Conservation (phyloP, 2,329 filamentous ascomycete genomes). For the Didymella segeticola region DNA sequence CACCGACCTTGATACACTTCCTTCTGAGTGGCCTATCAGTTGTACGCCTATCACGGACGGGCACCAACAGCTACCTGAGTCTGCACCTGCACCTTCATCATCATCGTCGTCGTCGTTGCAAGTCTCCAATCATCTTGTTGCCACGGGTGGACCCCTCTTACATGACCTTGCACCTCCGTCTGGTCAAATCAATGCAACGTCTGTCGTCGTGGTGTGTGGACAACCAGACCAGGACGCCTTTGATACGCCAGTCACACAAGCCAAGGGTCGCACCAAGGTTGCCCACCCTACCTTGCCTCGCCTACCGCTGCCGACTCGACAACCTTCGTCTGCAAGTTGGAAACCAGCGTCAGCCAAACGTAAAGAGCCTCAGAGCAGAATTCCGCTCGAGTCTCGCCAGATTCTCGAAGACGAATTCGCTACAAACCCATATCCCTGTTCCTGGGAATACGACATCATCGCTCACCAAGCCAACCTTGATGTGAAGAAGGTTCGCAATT, state of each 20-base stretch:
- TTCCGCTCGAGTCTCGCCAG: slow-evolving; percentile 40
- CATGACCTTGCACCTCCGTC: not conserved
- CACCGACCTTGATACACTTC: not conserved
- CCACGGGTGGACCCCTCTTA: not conserved
- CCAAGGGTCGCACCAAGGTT: not conserved
- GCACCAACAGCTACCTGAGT: not conserved
- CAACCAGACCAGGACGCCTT: too few species aligned
- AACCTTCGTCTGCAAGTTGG: slow-evolving; percentile 23
- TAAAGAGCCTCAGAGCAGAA: slow-evolving; percentile 41
- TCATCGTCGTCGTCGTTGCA: slow-evolving; percentile 3
- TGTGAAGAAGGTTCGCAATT: slow-evolving; percentile 44
- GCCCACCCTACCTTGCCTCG: not conserved
- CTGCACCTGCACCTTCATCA: not conserved
- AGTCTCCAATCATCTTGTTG: not conserved
- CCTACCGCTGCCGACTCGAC: slow-evolving; percentile 16
- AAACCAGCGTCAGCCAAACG: slow-evolving; percentile 45
- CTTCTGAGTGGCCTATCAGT: not conserved
- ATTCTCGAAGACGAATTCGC: slow-evolving; percentile 46
- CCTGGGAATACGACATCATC: slow-evolving; percentile 47
- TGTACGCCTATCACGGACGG: not conserved
- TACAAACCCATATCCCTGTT: slow-evolving; percentile 44
- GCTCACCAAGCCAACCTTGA: slow-evolving; percentile 47
- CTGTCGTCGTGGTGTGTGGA: not conserved
- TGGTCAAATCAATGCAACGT: not conserved
- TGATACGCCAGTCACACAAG: not conserved